Percentiles rank a stretch among this genome's conserved stretches.
These are phyloP conservation scores for Puccinia coronata DNA, from an alignment of 1,284 basidiomycete species.

Conservation along the genomic window DNA sequence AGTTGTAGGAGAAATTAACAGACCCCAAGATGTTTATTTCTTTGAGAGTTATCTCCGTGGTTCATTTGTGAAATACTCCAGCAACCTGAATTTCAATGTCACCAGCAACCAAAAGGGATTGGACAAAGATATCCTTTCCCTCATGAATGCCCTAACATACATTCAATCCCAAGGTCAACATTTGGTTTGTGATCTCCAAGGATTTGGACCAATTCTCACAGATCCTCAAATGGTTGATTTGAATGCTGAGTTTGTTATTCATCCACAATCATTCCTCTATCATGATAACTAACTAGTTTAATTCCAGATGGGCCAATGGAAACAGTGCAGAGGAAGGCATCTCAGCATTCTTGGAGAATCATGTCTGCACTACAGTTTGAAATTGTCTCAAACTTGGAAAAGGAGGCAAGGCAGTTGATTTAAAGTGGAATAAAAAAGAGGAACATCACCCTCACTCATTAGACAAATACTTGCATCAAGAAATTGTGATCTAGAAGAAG, in stretches of 20 bases:
- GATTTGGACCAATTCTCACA: neutral
- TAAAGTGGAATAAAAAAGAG: neutral
- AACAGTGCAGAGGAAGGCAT: neutral
- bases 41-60: neutral
- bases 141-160: neutral
- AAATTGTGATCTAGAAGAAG: neutral
- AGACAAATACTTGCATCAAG: neutral
- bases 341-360: neutral
- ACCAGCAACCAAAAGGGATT: neutral
- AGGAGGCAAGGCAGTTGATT: neutral
- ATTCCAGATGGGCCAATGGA: neutral
- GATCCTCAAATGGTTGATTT: constrained; percentile 7
- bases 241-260: neutral
- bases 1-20: neutral
- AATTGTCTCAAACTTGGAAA: neutral
- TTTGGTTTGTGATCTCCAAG: constrained; percentile 2
- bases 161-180: neutral
- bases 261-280: neutral
- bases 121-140: neutral
- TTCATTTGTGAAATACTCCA: neutral
- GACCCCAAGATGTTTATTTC: neutral
- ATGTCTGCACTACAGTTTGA: neutral
- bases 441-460: neutral
- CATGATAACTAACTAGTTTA: neutral
- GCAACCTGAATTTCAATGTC: neutral